Evolutionary conservation across 108 stramenopile species (phyloP).

Genomic region (Cyclotella kingstonii): DNA sequence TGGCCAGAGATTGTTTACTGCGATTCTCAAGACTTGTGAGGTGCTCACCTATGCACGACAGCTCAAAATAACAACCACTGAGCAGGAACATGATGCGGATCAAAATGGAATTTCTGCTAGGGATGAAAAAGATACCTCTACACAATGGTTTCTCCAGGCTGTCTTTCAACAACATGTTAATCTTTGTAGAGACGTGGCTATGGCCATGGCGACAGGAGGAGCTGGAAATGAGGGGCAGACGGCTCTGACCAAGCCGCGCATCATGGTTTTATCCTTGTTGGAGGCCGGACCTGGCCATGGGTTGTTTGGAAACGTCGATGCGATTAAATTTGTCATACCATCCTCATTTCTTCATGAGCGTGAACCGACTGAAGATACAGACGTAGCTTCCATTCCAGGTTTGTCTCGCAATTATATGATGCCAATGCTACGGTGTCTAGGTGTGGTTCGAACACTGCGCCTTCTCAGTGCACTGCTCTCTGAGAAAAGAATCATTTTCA

Average conservation of each 20-base stretch:
- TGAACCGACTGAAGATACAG: slow-evolving; percentile 5
- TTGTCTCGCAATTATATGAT: slow-evolving; percentile 38
- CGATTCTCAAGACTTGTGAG: slow-evolving; percentile 36
- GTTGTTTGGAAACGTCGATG: slow-evolving; percentile 20
- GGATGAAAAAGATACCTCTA: not conserved
- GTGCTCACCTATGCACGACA: slow-evolving; percentile 11
- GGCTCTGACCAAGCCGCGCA: slow-evolving; percentile 18
- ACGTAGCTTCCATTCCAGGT: not conserved
- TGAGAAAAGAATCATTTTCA: slow-evolving; percentile 39
- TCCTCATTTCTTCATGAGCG: slow-evolving; percentile 25
- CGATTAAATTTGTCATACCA: slow-evolving; percentile 18
- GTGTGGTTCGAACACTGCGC: slow-evolving; percentile 30
- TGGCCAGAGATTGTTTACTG: slow-evolving; percentile 29
- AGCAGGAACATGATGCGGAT: too few relatives aligned
- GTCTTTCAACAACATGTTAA: slow-evolving; percentile 29
- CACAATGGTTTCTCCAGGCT: slow-evolving; percentile 21
- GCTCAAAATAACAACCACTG: too few relatives aligned
- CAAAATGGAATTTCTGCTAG: too few relatives aligned
- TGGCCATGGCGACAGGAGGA: slow-evolving; percentile 2
- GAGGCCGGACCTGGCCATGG: slow-evolving; percentile 25
- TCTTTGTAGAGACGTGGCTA: slow-evolving; percentile 17
- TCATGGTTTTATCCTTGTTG: slow-evolving; percentile 14
- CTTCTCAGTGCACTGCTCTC: slow-evolving; percentile 44
- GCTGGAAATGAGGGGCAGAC: not conserved
- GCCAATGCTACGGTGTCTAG: slow-evolving; percentile 51